phyloP scores from a whole-genome alignment of 495 filamentous ascomycete genomes.

The Hypoxylon fuscum region DNA sequence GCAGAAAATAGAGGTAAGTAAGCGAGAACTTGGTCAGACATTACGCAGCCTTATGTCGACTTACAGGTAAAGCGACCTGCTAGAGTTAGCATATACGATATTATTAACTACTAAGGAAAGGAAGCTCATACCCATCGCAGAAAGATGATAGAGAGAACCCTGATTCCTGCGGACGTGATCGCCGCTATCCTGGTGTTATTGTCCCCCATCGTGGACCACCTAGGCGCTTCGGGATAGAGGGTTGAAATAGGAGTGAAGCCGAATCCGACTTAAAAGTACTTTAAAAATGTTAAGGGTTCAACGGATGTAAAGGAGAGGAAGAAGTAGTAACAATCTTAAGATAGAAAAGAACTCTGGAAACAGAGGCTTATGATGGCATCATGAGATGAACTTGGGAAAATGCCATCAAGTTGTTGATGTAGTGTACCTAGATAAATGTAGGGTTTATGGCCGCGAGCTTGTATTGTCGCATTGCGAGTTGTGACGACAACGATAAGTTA shows the following conservation, averaged over 20 bases:
- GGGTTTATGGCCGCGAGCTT: slow-evolving; percentile 25
- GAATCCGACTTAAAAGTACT: slow-evolving; percentile 6
- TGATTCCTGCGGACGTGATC: slow-evolving; percentile 30
- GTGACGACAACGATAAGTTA: slow-evolving; percentile 35
- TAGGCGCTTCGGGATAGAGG: background rate
- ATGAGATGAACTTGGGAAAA: slow-evolving; percentile 11
- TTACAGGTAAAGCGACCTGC: slow-evolving; percentile 48
- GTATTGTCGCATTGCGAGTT: slow-evolving; percentile 16
- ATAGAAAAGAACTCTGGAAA: slow-evolving; percentile 20
- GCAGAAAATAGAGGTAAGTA: slow-evolving; percentile 12
- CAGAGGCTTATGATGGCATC: slow-evolving; percentile 33
- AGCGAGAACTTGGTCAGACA: background rate
- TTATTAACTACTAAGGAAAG: slow-evolving; percentile 1
- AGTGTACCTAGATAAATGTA: slow-evolving; percentile 10
- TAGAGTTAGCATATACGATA: slow-evolving; percentile 22
- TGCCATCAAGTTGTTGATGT: slow-evolving; percentile 27
- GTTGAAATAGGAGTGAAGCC: slow-evolving; percentile 8
- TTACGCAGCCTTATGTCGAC: slow-evolving; percentile 20
- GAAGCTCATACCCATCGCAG: slow-evolving; percentile 79
- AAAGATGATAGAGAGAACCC: slow-evolving; percentile 62
- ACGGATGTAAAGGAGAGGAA: slow-evolving; percentile 31
- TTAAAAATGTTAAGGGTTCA: too few relatives aligned
- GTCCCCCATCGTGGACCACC: slow-evolving; percentile 24
- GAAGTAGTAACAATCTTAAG: slow-evolving; percentile 9
- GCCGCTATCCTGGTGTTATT: slow-evolving; percentile 24